Evolutionary conservation across 192 early-diverging fungal genomes (phyloP), one percentile per base, ranked within the genome.

Genomic region (Coemansia sp.): DNA sequence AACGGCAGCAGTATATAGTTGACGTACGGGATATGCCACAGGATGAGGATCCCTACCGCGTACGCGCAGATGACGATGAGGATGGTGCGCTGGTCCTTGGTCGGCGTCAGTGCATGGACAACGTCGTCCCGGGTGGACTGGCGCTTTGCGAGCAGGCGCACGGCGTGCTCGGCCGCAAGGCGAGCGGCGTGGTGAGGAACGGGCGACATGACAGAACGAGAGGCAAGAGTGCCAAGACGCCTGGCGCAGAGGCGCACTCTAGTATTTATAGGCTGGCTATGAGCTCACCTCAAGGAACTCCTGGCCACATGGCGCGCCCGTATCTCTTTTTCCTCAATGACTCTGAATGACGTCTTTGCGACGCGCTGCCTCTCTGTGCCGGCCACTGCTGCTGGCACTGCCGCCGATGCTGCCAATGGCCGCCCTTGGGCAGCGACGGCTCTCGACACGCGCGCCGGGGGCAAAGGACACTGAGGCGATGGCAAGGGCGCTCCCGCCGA

Each of bases 1-100:
- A 98, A 98, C 1, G 95, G 95, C 60, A 86, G 86, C n/a, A 98
- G 68, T 7, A 98, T 72, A 40, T 83, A 54, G 46, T 93, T 92
- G 2, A 89, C 49, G 48, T 83, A 74, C 1, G 95, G 95, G 52
- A 94, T 78, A 46, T 89, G 81, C 94, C 94, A 95, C 6, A 95
- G 67, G 4, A 87, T 60, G 2, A 89, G 54, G 28, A 89, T 87
- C 9, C 70, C 84, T 0, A 79, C 54, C 14, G 67, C 64, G 40
- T 89, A 89, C 19, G 65, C 85, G 46, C 80, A 82, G 40, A 85
- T 85, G 51, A 77, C 64, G 23, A 59, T 59, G 3, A 72, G 51
- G 2, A 54, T 31, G 5, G 46, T 60, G 19, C 63, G 38, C 45
- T 61, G 75, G 23, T 73, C 62, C 32, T 68, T 43, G 12, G 63